Evolutionary conservation across 2,329 filamentous ascomycete species (phyloP), one percentile per base, ranked within the genome.

Genomic region (Orbilia blumenaviensis): DNA sequence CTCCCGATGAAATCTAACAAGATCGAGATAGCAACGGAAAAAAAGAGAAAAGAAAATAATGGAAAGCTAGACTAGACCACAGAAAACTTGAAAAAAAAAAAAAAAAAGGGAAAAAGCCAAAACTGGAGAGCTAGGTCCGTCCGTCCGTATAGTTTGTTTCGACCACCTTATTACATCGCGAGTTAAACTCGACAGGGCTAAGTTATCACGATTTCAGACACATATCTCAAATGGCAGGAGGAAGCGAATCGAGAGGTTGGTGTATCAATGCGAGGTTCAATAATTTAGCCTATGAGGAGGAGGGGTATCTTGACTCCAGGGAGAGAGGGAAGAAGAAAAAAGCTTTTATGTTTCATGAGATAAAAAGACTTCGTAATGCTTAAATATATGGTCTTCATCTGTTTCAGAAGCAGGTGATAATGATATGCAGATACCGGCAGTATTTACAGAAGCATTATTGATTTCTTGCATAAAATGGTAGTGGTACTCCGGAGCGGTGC

Each of bases 191-290:
- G 16, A n/a, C 9, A n/a, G 23, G 52, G 52, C 52, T 23, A 56
- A 54, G 29, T 21, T 38, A 56, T 38, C 52, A 38, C 18, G 32
- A 56, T 38, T n/a, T 25, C 32, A 18, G 52, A 56, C 16, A 56
- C 29, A 32, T 10, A n/a, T 56, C 32, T 56, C 52, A 56, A 38
- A 23, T 38, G 46, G 62, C 62, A 66, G 21, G 62, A 54, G 62
- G 62, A 66, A 29, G 62, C 62, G 62, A 66, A 38, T 8, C 34
- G 46, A 54, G 62, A 56, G 62, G 62, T 66, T 66, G 62, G 62
- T 38, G 46, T 42, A 56, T 56, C 52, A 56, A 56, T 56, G 52
- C 52, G 52, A 38, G n/a, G n/a, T 56, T 25, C 29, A 21, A 56
- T 56, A 21, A 36, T 56, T 56, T 56, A 56, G 52, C 52, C 52